Base-by-base conservation (phyloP, 768 basidiomycete species). In the Lepiota venenata region DNA sequence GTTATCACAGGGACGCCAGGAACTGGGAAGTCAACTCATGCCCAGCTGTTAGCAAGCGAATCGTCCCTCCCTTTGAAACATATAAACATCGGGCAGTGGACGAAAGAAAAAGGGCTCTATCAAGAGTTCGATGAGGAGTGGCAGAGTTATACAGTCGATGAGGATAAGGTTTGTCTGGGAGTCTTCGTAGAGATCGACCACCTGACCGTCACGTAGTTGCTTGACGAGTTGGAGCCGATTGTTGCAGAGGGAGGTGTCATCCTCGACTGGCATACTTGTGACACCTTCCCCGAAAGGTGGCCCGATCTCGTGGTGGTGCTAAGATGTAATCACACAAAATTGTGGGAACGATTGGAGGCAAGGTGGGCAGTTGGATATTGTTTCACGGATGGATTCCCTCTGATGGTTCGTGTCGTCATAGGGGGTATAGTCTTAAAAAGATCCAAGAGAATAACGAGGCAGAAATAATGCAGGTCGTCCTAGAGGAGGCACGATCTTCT, bases 381-480 rank as follows among this genome's bases (percentile, higher is more conserved):
- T 22, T 57, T 39, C 43, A 16, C 39, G 43, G 29, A n/a, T 53
- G 32, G 16, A 18, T 47, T 43, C 20, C 51, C 49, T 50, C 14
- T 56, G 18, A 47, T 8, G 16, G 51, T 47, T 51, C 44, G 48
- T 50, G n/a, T 44, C 51, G 40, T 8, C 53, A 25, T 68, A 98
- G 95, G 57, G 80, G 82, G 8, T 98, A 98, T 66, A 74, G 89
- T 1, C 69, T 94, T 46, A 91, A 91, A 67, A 99, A 99, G 71
- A 92, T 99, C 4, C 90, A 95, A 66, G 97, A 99, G 71, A 99
- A 99, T 69, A 95, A 98, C 69, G 89, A 95, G 64, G 94, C 95
- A 11, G 97, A 99, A 73, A 98, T 99, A 64, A 97, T 98, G 94
- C 78, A 91, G 64, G 84, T 94, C 47, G 85, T 97, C 36, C 73